These are phyloP conservation scores for Diaporthe eres DNA, from an alignment of 2,329 filamentous ascomycete genomes.

Conservation along the genomic window DNA sequence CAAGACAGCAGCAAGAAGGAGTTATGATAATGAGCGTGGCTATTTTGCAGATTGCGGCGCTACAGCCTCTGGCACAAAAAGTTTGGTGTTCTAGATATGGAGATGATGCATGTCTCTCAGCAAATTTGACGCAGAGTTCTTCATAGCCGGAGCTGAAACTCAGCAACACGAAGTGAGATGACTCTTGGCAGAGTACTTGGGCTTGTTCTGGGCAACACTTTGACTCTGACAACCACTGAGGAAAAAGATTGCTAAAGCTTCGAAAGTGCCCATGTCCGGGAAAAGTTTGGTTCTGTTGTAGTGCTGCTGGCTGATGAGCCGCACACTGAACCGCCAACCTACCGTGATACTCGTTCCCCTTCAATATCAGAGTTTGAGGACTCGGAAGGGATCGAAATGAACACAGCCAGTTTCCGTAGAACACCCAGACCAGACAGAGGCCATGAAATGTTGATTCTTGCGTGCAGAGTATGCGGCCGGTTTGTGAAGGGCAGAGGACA, in stretches of 20 bases:
- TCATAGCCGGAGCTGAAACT: conserved; percentile 82
- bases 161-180: conserved; percentile 95
- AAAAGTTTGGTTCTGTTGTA: background rate
- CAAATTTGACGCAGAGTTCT: conserved; percentile 86
- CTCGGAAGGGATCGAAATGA: background rate
- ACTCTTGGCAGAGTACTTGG: conserved; percentile 88
- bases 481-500: background rate
- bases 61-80: background rate
- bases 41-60: background rate
- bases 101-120: conserved; percentile 76
- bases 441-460: background rate
- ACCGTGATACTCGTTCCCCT: conserved; percentile 13
- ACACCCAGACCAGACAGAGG: background rate
- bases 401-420: background rate
- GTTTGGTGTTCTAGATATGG: conserved; percentile 23
- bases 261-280: conserved; percentile 80
- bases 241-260: conserved; percentile 82
- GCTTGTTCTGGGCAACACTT: conserved; percentile 86
- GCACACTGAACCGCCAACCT: background rate
- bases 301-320: background rate
- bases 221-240: conserved; percentile 86
- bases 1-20: conserved; percentile 40
- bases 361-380: background rate
- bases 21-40: conserved; percentile 44
- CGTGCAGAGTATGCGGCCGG: background rate